These are phyloP conservation scores for Solanum ossicruentum DNA, from an alignment of 257 asterid genomes.

Conservation along the genomic window DNA sequence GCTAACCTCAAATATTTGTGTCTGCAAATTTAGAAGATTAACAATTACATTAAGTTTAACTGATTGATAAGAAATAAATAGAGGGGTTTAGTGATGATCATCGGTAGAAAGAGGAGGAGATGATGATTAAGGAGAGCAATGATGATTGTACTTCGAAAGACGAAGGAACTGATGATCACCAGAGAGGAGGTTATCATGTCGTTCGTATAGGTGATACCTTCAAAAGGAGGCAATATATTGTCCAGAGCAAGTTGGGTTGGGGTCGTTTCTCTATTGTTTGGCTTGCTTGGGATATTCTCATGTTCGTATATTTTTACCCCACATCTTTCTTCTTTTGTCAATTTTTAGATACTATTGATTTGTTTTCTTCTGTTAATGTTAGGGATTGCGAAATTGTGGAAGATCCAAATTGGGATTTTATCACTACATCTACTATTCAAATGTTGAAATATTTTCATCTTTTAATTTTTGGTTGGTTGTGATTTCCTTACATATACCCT, in stretches of 20 bases:
- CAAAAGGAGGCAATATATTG: constrained; percentile 65
- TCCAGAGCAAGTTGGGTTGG: constrained; percentile 93
- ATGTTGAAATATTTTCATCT: neutral
- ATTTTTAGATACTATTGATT: neutral
- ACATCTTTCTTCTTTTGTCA: neutral
- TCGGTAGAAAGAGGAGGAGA: neutral
- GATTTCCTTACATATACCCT: neutral
- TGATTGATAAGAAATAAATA: neutral
- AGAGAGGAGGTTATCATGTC: constrained; percentile 90
- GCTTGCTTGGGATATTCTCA: constrained; percentile 82
- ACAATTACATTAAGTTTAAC: too few relatives aligned
- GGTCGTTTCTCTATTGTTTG: constrained; percentile 96
- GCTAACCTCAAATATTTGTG: too few relatives aligned
- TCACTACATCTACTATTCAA: neutral
- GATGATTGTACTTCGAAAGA: constrained; percentile 70
- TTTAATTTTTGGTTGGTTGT: neutral
- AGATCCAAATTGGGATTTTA: neutral
- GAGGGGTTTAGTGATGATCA: neutral
- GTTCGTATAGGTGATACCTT: constrained; percentile 69
- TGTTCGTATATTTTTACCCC: constrained; percentile 11
- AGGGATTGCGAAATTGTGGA: neutral
- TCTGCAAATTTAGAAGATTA: too few relatives aligned
- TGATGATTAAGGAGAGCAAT: constrained; percentile 23
- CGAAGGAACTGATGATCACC: constrained; percentile 83
- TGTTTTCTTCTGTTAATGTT: neutral